Percentiles rank a stretch among this genome's conserved stretches.
Conservation (phyloP, 805 yeast species). For the Metschnikowia aberdeeniae region DNA sequence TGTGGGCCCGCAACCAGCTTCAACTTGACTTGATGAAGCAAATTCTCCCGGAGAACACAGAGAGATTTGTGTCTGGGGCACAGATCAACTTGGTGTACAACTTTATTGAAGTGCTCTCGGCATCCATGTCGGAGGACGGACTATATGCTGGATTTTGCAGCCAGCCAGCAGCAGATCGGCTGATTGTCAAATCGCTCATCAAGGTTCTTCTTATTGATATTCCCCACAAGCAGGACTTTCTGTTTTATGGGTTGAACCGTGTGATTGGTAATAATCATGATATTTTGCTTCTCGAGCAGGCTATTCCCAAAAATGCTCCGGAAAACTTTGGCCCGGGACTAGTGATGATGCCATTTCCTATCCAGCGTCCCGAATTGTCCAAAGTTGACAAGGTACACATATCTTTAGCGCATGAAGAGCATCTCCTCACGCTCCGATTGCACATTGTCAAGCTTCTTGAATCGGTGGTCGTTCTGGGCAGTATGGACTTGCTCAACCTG, state of each 20-base stretch:
- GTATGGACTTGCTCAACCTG: slow-evolving; percentile 27
- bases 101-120: slow-evolving; percentile 49
- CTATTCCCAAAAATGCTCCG: slow-evolving; percentile 30
- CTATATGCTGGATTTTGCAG: slow-evolving; percentile 5
- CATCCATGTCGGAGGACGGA: slow-evolving; percentile 29
- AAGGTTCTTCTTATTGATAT: slow-evolving; percentile 40
- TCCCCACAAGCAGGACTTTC: slow-evolving; percentile 36
- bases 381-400: slow-evolving; percentile 14
- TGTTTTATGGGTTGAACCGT: slow-evolving; percentile 52
- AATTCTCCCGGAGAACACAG: slow-evolving; percentile 49
- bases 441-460: slow-evolving; percentile 50
- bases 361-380: slow-evolving; percentile 1
- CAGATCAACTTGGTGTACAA: slow-evolving; percentile 51
- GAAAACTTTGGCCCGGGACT: slow-evolving; percentile 6
- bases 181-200: slow-evolving; percentile 27
- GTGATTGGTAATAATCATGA: slow-evolving; percentile 49
- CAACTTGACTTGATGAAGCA: slow-evolving; percentile 31
- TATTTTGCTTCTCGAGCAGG: slow-evolving; percentile 36
- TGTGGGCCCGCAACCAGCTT: slow-evolving; percentile 28
- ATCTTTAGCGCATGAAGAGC: slow-evolving; percentile 39
- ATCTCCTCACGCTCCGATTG: slow-evolving; percentile 39
- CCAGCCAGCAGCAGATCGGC: not conserved
- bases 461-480: slow-evolving; percentile 30
- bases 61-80: slow-evolving; percentile 29
- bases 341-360: slow-evolving; percentile 13